Percentiles rank a stretch among this genome's conserved stretches.
These are phyloP conservation scores for Platanthera zijinensis DNA, from an alignment of 106 monocot species.

Conservation along the genomic window DNA sequence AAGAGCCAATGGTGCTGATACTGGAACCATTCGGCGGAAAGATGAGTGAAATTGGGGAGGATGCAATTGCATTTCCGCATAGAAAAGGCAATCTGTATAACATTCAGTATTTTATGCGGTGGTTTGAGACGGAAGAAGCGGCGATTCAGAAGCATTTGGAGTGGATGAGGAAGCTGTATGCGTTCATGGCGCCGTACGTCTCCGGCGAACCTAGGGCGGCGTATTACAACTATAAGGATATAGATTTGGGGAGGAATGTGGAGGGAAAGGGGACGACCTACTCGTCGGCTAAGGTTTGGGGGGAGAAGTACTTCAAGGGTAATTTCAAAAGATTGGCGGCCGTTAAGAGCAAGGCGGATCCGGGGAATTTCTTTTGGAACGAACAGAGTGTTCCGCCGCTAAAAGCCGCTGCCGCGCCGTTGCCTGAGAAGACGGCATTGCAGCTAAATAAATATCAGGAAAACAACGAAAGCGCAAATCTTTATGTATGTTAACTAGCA, in stretches of 20 bases:
- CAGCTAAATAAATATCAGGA: too few species aligned
- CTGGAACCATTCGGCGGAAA: conserved; percentile 33
- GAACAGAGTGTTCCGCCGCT: conserved; percentile 19
- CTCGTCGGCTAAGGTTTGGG: conserved; percentile 26
- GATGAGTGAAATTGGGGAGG: conserved; percentile 18
- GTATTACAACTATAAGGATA: conserved; percentile 42
- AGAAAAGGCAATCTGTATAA: conserved; percentile 36
- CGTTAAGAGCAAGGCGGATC: conserved; percentile 20
- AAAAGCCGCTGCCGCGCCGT: neutral
- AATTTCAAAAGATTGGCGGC: conserved; percentile 29
- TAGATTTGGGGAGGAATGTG: conserved; percentile 29
- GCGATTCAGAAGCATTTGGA: conserved; percentile 17
- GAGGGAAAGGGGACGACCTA: conserved; percentile 9
- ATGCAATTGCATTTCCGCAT: conserved; percentile 38
- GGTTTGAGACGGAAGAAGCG: conserved; percentile 2
- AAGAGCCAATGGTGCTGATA: conserved; percentile 15
- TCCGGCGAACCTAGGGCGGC: conserved; percentile 34
- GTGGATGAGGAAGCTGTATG: conserved; percentile 33
- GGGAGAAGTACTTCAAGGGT: conserved; percentile 29
- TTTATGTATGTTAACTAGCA: too few species aligned
- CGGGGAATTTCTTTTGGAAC: conserved; percentile 20
- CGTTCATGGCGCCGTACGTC: conserved; percentile 42
- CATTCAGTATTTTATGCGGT: conserved; percentile 29
- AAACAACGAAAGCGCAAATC: too few species aligned
- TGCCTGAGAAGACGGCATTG: neutral